Percentiles rank a stretch among this genome's conserved stretches.
These are phyloP conservation scores for Alternaria sp. DNA, from an alignment of 2,329 filamentous ascomycete genomes.

Conservation along the genomic window DNA sequence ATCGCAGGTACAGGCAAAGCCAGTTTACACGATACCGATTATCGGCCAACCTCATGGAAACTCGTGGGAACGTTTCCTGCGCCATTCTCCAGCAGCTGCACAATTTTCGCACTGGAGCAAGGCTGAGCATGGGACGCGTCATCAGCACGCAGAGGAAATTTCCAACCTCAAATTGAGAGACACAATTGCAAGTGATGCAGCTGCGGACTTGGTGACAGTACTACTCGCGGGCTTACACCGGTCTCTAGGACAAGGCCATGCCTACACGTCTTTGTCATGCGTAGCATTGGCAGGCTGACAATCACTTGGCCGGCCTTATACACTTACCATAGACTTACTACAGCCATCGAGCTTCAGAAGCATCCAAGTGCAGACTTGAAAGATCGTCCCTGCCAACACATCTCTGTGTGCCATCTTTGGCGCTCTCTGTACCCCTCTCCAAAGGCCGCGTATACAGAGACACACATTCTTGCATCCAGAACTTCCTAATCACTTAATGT, in stretches of 20 bases:
- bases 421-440: not conserved
- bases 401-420: not conserved
- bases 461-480: not conserved
- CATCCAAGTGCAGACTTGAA: not conserved
- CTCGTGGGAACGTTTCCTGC: slow-evolving; percentile 2
- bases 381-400: not conserved
- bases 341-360: not conserved
- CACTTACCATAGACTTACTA: not conserved
- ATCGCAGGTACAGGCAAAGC: not conserved
- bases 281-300: slow-evolving; percentile 2
- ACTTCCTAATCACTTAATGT: not conserved
- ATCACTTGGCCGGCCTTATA: slow-evolving; percentile 11
- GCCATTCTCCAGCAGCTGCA: not conserved
- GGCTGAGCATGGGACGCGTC: slow-evolving; percentile 5
- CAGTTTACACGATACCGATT: not conserved
- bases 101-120: not conserved
- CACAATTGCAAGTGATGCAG: not conserved
- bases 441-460: not conserved
- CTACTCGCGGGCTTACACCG: slow-evolving; percentile 7
- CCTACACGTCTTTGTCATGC: not conserved
- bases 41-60: slow-evolving; percentile 3
- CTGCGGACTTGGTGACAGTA: not conserved
- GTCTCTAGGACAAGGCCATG: not conserved
- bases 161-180: not conserved
- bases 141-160: not conserved